Base-by-base conservation (phyloP, 2,329 filamentous ascomycete genomes). In the Apiospora pterosperma region DNA sequence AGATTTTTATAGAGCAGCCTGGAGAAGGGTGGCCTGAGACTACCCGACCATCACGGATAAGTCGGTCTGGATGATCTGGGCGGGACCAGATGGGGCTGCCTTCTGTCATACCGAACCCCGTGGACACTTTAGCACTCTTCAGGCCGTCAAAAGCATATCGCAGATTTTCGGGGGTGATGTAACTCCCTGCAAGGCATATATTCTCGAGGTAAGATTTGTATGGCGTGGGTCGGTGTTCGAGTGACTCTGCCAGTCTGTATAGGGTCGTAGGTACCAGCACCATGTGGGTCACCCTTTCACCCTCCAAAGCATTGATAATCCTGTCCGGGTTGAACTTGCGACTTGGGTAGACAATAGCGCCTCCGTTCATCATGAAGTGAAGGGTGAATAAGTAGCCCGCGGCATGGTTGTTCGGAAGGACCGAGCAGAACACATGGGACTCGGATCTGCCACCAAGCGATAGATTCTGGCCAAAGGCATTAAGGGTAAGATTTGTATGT, bases 301-400 rank as follows among this genome's bases (percentile, higher is more conserved):
- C 34, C 12, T 58, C 61, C 21, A 62, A 36, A 21, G 61, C 42
- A 19, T 55, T 41, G 8, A 62, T 28, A 21, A 62, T 38, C 19
- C 11, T 28, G 6, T n/a, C 16, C 2, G 61, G 19, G 2, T 62
- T 34, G n/a, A 62, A 62, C 6, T 2, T 7, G 2, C 42, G 25
- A 7, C 61, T 62, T 1, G 61, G 19, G 11, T 23, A 62, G 23
- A 62, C 61, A 7, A 62, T 3, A 4, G 61, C 34, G 19, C 61
- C 61, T 1, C 61, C 61, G 12, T 39, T 44, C 61, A 62, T 62
- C 42, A 62, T 44, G n/a, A 36, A 55, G 34, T 62, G 61, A 19
- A 62, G 61, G 14, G 61, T 34, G 31, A 62, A 62, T n/a, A 62
- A 62, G 44, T 36, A 62, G 42, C 61, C 61, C 36, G 55, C 55